A percentile compares a stretch with the other conserved stretches of the same genome.
Evolutionary conservation across 2,329 filamentous ascomycete genomes (phyloP).

Genomic region (Colletotrichum echinochloae): DNA sequence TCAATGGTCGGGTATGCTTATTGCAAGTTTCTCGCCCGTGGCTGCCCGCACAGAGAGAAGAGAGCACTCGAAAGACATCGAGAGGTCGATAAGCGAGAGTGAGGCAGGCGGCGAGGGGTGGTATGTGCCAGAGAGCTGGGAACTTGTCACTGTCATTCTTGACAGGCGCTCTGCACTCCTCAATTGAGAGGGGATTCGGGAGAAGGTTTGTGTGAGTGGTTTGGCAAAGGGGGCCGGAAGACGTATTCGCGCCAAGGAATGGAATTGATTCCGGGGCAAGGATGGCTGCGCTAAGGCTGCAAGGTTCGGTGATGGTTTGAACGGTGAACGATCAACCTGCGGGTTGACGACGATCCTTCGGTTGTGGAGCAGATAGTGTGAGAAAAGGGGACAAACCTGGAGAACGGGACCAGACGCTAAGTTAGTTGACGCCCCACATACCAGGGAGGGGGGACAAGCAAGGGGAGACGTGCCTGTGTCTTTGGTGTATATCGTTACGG

Average conservation of each 20-base stretch:
- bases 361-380: conserved; percentile 37
- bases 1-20: conserved; percentile 2
- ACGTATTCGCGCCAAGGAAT: conserved; percentile 21
- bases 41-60: not conserved
- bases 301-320: conserved; percentile 39
- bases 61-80: not conserved
- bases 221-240: conserved; percentile 4
- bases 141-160: conserved; percentile 32
- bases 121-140: not conserved
- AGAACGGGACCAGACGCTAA: conserved; percentile 20
- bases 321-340: conserved; percentile 39
- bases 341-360: conserved; percentile 40
- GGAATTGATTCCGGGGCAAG: conserved; percentile 27
- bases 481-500: conserved; percentile 14
- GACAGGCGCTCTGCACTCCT: conserved; percentile 26
- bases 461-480: conserved; percentile 16
- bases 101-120: not conserved
- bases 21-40: conserved; percentile 5
- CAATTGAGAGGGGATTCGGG: conserved; percentile 18
- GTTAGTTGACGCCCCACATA: conserved; percentile 25
- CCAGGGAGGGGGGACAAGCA: conserved; percentile 18
- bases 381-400: conserved; percentile 14
- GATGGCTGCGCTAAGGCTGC: conserved; percentile 33
- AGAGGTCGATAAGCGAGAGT: conserved; percentile 25
- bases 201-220: not conserved